phyloP scores from a whole-genome alignment of 345 rosid species.

The Boechera retrofracta region DNA sequence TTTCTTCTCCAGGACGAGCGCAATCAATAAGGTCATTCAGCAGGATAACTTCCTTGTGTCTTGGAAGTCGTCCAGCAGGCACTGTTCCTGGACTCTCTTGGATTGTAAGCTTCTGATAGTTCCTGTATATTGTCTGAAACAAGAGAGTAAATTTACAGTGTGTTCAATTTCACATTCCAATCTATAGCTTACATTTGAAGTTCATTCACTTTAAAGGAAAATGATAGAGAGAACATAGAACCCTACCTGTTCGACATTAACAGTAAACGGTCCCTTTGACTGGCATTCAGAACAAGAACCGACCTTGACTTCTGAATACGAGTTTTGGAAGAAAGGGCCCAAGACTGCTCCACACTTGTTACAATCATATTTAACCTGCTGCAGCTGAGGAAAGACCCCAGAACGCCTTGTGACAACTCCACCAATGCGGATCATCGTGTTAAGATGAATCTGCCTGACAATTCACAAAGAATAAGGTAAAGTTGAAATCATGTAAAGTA shows the following conservation, averaged over 20 bases:
- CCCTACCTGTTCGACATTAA: conserved; percentile 88
- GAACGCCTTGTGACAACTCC: conserved; percentile 98
- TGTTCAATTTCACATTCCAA: conserved; percentile 12
- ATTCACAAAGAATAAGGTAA: conserved; percentile 19
- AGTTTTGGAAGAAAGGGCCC: conserved; percentile 97
- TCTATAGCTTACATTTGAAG: background rate
- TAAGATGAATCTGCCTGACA: conserved; percentile 92
- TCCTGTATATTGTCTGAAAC: conserved; percentile 90
- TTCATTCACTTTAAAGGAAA: background rate
- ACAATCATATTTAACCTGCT: conserved; percentile 98
- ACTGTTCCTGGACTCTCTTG: conserved; percentile 99
- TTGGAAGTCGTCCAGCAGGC: conserved; percentile 98
- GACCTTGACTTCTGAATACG: conserved; percentile 97
- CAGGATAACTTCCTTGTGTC: conserved; percentile 97
- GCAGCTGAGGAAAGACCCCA: conserved; percentile 98
- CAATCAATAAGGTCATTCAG: conserved; percentile 95
- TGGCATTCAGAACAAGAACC: conserved; percentile 99
- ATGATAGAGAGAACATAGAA: conserved; percentile 15
- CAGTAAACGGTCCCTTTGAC: conserved; percentile 96
- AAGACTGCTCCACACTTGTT: conserved; percentile 88
- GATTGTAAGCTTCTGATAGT: conserved; percentile 94
- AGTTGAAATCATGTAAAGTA: background rate
- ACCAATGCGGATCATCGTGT: conserved; percentile 97
- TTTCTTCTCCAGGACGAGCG: conserved; percentile 98
- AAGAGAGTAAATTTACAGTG: conserved; percentile 16